phyloP scores from a whole-genome alignment of 2,329 filamentous ascomycete species.

The Cryphonectria parasitica region DNA sequence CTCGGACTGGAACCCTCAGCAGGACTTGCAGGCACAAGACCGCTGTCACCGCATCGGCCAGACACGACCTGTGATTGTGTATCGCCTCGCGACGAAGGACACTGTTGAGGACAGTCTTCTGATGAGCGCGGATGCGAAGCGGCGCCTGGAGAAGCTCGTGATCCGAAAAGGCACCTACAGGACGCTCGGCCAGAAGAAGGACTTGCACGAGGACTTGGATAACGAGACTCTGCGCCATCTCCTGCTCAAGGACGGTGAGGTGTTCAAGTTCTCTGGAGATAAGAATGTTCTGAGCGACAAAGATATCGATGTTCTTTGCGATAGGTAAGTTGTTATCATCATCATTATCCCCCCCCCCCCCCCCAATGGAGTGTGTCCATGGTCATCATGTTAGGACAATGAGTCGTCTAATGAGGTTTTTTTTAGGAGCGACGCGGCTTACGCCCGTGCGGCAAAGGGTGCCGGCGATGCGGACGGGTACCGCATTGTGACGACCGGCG shows the following conservation, averaged over 20 bases:
- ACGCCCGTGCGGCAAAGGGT: constrained; percentile 75
- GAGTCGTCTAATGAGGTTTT: not conserved
- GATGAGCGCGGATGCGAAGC: constrained; percentile 87
- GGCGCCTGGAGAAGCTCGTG: constrained; percentile 88
- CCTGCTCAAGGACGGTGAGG: constrained; percentile 72
- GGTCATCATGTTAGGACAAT: fast-evolving
- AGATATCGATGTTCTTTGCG: constrained; percentile 79
- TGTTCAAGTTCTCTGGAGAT: constrained; percentile 62
- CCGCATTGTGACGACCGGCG: constrained; percentile 77
- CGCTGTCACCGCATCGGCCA: constrained; percentile 95
- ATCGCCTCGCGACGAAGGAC: constrained; percentile 87
- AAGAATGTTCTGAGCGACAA: constrained; percentile 72
- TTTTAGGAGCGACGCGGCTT: constrained; percentile 59
- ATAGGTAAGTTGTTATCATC: constrained; percentile 53
- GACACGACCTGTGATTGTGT: constrained; percentile 88
- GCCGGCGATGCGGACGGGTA: constrained; percentile 73
- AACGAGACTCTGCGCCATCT: constrained; percentile 65
- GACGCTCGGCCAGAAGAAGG: constrained; percentile 66
- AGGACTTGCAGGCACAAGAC: constrained; percentile 95
- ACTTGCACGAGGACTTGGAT: constrained; percentile 57
- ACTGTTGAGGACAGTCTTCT: constrained; percentile 90
- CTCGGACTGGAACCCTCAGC: constrained; percentile 90
- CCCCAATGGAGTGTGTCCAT: not conserved
- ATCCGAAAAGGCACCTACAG: constrained; percentile 91
- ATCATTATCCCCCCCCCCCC: not conserved